Conservation (phyloP, 1,284 basidiomycete species). For the Entoloma clypeatum region DNA sequence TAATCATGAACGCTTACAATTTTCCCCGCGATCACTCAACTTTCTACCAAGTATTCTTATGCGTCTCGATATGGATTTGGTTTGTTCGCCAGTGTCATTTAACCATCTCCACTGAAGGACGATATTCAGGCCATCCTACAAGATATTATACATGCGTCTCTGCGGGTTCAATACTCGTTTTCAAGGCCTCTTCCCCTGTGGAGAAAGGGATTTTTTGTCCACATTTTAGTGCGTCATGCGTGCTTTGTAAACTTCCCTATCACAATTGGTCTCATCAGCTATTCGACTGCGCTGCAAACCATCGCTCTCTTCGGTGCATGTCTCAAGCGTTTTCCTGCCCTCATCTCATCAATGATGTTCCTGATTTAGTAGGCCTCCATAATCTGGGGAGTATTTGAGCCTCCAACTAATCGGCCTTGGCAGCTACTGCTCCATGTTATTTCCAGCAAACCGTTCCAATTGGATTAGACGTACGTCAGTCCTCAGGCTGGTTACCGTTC, state of each 20-base stretch:
- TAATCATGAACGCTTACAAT: constrained; percentile 50
- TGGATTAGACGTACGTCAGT: too few species aligned
- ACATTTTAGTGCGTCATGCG: constrained; percentile 16
- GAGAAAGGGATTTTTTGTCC: constrained; percentile 48
- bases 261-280: constrained; percentile 43
- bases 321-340: constrained; percentile 52
- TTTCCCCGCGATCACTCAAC: constrained; percentile 44
- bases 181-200: constrained; percentile 33
- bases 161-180: constrained; percentile 44
- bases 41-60: constrained; percentile 51
- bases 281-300: constrained; percentile 60
- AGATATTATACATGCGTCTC: constrained; percentile 32
- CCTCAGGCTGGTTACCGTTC: background rate
- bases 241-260: background rate
- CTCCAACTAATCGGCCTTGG: background rate
- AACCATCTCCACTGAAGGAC: background rate
- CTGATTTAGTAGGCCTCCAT: constrained; percentile 42
- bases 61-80: constrained; percentile 51
- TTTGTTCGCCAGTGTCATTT: constrained; percentile 22
- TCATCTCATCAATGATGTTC: constrained; percentile 47
- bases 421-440: constrained; percentile 4
- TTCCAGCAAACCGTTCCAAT: too few species aligned
- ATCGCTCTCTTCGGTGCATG: constrained; percentile 66
- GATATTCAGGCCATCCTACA: constrained; percentile 33
- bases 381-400: background rate